Evolutionary conservation across 805 yeast genomes (phyloP), one percentile per base, ranked within the genome.

Genomic region (Pachysolen tannophilus): DNA sequence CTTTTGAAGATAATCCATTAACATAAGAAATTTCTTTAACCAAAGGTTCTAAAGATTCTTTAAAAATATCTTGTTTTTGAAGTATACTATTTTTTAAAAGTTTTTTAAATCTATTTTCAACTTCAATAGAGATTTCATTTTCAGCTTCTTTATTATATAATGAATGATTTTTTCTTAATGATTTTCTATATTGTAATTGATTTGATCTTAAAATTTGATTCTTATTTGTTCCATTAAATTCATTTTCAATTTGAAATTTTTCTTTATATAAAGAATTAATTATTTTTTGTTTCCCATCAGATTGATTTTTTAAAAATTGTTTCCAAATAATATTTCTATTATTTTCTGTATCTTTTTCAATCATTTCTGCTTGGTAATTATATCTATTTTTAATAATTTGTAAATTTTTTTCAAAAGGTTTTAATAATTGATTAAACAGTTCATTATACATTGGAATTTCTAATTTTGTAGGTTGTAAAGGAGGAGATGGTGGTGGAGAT

Each of bases 241-340:
- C 26, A 8, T 23, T 23, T 11, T 11, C 13, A 5, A 23, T 23
- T 11, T 7, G 10, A 23, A 11, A 23, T 23, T 23, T 23, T 14
- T 23, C 26, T 8, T 23, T 14, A 7, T 14, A 11, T 5, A 23
- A 14, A 5, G 26, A 23, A 5, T 23, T 14, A 7, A 23, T 11
- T 5, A 39, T 14, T 5, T 8, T 9, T 20, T 34, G 33, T 20
- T 46, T 44, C 1, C 33, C 26, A 2, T 43, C 46, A 6, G 42
- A 39, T 25, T 41, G 36, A 18, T 43, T 44, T 18, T 45, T 44
- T 6, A 38, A 27, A 21, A 41, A 38, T 28, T 47, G 50, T 27
- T 42, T 41, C 56, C 56, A 53, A 4, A 41, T 33, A 3, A 48
- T 20, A 4, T 45, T 48, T 3, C 40, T 30, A 8, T 45, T 40